Conservation (phyloP, 495 filamentous ascomycete species). For the Hyaloscypha hepaticicola region DNA sequence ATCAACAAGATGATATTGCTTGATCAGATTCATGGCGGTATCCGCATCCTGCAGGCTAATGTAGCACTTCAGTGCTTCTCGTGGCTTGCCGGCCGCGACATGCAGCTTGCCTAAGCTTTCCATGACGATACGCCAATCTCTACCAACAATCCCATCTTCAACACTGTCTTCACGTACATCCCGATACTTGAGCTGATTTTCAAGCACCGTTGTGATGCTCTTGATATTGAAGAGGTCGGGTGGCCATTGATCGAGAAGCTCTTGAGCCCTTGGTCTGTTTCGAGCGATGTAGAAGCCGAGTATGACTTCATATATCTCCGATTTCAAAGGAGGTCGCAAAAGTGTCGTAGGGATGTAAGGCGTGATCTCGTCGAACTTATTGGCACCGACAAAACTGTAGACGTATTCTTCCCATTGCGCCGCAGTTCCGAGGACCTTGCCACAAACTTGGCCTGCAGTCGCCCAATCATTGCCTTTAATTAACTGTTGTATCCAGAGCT, state of each 20-base stretch:
- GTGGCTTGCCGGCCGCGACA: constrained; percentile 71
- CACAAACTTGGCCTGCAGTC: constrained; percentile 72
- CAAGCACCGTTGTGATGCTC: constrained; percentile 65
- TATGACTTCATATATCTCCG: constrained; percentile 81
- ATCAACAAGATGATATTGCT: constrained; percentile 79
- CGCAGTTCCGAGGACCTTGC: constrained; percentile 75
- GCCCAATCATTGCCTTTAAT: constrained; percentile 71
- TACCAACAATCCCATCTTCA: constrained; percentile 60
- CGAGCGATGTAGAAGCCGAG: constrained; percentile 79
- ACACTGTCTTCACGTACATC: constrained; percentile 68
- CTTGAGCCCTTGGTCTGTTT: constrained; percentile 65
- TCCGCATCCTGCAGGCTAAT: constrained; percentile 91
- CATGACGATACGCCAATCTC: constrained; percentile 83
- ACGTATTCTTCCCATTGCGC: constrained; percentile 93
- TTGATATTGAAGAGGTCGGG: constrained; percentile 77
- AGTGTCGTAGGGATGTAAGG: constrained; percentile 73
- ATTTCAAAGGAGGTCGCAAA: constrained; percentile 74
- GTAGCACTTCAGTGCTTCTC: constrained; percentile 83
- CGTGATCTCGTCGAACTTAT: constrained; percentile 86
- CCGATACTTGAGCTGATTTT: constrained; percentile 67
- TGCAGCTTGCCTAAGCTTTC: constrained; percentile 81
- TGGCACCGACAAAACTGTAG: constrained; percentile 79
- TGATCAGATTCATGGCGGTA: constrained; percentile 78
- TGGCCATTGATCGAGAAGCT: constrained; percentile 83
- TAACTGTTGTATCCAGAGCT: constrained; percentile 87